Base-by-base conservation (phyloP, 192 early-diverging fungal species). In the Gaertneriomyces semiglobifer region DNA sequence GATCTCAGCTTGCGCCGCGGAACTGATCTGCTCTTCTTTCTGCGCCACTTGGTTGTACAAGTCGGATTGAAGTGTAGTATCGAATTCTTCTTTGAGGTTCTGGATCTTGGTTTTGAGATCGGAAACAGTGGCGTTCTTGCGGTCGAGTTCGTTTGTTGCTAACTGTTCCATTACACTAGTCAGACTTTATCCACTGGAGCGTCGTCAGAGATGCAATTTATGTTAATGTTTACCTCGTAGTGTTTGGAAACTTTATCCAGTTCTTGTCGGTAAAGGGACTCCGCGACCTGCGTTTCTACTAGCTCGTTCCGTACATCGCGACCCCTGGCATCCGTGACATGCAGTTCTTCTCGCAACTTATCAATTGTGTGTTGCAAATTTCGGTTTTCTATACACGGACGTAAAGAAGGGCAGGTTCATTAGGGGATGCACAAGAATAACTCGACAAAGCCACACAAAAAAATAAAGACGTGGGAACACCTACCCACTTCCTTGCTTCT, bases 231-330 rank as follows among this genome's bases (percentile, higher is more conserved):
- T 62, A 79, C 75, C 53, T 65, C 56, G 42, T 80, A 70, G 14
- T 73, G 63, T 58, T 76, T 79, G 52, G 53, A 68, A 40, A 79
- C 63, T 53, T 74, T 71, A 44, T 81, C 72, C 38, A 78, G 62
- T 50, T 80, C 76, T 58, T 80, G 75, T 45, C 62, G 54, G 58
- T 80, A 80, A 19, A 80, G 58, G 5, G 79, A 80, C 61, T 80
- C 79, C 14, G 79, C 79, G 10, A 79, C 74, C 52, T 80, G 76
- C 5, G 79, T 69, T 55, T 80, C 76, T 20, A 76, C 70, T 12
- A 80, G 63, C 20, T 68, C 55, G 58, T 62, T 63, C 6, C 74
- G 45, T 8, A 70, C 58, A n/a, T 75, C 72, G 7, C 70, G 61
- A 54, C 59, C 62, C 44, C 74, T 80, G 5, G 42, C 7, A 46